Evolutionary conservation across 2,329 filamentous ascomycete genomes (phyloP), one percentile per base, ranked within the genome.

Genomic region (Nigrospora oryzae): DNA sequence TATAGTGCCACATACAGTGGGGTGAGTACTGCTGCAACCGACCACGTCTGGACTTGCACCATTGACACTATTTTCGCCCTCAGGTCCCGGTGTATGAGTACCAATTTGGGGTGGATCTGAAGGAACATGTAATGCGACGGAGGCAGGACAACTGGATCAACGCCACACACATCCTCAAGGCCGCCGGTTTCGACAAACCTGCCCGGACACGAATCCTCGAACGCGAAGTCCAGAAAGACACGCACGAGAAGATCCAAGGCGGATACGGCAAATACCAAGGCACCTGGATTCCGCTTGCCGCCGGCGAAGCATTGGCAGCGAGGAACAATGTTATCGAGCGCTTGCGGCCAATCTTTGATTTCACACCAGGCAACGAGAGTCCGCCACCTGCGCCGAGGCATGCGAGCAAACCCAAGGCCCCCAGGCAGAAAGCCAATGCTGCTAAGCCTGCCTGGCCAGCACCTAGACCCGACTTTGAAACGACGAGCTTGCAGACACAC

Each of bases 251-350:
- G 70, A 90, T 98, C 6, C 93, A 98, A 63, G 93, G 91, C 52
- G 93, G 93, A 14, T 97, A 97, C 64, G 93, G 93, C 57, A 97
- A 97, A 79, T 98, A 97, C 56, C 93, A 98, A 71, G 90, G 93
- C 58, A 98, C 93, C 42, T 98, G 93, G 90, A 93, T 98, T 41
- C 93, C 93, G 8, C 77, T 98, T 8, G 75, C 83, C 13, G 81
- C 87, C 51, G 93, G 89, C 46, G 81, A 89, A 54, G 70, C 79
- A 49, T 81, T 98, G 32, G 93, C 93, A 33, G 82, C 86, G 54
- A 85, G 90, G 54, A 95, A 97, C 63, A 86, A 86, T 51, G 77
- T 95, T 43, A 82, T 89, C 54, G 84, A 94, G 36, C 87, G 89
- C 56, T 74, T 98, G 50, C 76, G 77, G 41, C 83, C 83, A 42